phyloP scores from a whole-genome alignment of 2,329 filamentous ascomycete species.

The Parasarocladium wereldwijsianum region DNA sequence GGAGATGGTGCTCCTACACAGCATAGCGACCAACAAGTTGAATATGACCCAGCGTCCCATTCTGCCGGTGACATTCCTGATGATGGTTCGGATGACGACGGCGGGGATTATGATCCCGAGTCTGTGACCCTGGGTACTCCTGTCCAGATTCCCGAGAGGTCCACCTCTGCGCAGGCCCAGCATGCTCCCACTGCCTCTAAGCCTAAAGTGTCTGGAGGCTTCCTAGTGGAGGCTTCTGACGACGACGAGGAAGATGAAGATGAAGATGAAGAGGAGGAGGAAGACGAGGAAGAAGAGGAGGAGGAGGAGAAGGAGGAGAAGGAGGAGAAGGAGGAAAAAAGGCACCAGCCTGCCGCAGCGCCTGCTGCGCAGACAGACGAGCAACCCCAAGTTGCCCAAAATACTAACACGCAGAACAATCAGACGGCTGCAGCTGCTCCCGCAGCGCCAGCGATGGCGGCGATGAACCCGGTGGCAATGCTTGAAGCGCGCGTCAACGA shows the following conservation, averaged over 20 bases:
- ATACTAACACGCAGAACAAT: constrained; percentile 9
- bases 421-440: constrained; percentile 8
- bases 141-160: constrained; percentile 20
- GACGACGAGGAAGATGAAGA: constrained; percentile 31
- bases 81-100: constrained; percentile 32
- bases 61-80: constrained; percentile 33
- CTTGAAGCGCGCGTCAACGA: constrained; percentile 86
- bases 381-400: constrained; percentile 11
- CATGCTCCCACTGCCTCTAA: constrained; percentile 23
- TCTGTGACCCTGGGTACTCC: constrained; percentile 31
- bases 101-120: constrained; percentile 43
- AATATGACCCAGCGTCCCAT: constrained; percentile 31
- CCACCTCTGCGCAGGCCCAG: constrained; percentile 14
- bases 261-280: constrained; percentile 12
- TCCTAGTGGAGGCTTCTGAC: constrained; percentile 45
- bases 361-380: constrained; percentile 6
- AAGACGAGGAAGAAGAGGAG: constrained; percentile 6
- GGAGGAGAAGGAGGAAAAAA: background rate
- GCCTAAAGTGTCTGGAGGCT: constrained; percentile 44
- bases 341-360: background rate
- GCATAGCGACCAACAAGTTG: constrained; percentile 39
- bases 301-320: too few relatives aligned
- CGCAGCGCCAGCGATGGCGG: constrained; percentile 21
- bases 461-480: constrained; percentile 56
- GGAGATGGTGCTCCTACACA: constrained; percentile 41